A percentile compares a stretch with the other conserved stretches of the same genome.
phyloP scores from a whole-genome alignment of 306 rosid genomes.

The Elaeagnus macrophylla region DNA sequence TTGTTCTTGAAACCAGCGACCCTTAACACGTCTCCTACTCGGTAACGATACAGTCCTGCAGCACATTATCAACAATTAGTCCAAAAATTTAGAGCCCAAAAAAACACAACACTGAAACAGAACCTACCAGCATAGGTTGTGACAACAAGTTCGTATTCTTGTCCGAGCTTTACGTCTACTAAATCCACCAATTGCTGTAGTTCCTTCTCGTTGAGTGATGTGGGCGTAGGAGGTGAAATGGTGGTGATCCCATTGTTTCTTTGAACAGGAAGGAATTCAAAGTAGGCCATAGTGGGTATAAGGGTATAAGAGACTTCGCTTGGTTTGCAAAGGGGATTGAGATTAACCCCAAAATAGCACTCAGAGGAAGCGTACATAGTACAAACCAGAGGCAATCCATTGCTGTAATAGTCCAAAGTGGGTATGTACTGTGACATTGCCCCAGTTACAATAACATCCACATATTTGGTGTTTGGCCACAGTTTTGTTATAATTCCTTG shows the following conservation, averaged over 20 bases:
- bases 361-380: conserved; percentile 88
- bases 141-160: conserved; percentile 84
- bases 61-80: background rate
- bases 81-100: too few species aligned
- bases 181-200: conserved; percentile 49
- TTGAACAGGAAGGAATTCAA: conserved; percentile 58
- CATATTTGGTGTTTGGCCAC: conserved; percentile 86
- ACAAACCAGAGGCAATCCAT: conserved; percentile 75
- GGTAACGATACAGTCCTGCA: conserved; percentile 76
- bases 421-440: conserved; percentile 92
- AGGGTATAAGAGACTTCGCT: conserved; percentile 69
- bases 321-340: conserved; percentile 71
- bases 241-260: conserved; percentile 30
- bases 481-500: conserved; percentile 65
- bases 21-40: conserved; percentile 68
- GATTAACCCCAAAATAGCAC: conserved; percentile 81
- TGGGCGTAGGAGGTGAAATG: conserved; percentile 17
- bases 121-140: conserved; percentile 71
- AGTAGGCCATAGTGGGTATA: conserved; percentile 81
- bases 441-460: conserved; percentile 92
- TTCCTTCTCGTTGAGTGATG: conserved; percentile 36
- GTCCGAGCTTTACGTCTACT: conserved; percentile 72
- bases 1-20: conserved; percentile 90
- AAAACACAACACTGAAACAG: background rate
- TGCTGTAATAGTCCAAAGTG: conserved; percentile 66